Evolutionary conservation across 805 yeast species (phyloP).

Genomic region (Teunomyces tritomae): DNA sequence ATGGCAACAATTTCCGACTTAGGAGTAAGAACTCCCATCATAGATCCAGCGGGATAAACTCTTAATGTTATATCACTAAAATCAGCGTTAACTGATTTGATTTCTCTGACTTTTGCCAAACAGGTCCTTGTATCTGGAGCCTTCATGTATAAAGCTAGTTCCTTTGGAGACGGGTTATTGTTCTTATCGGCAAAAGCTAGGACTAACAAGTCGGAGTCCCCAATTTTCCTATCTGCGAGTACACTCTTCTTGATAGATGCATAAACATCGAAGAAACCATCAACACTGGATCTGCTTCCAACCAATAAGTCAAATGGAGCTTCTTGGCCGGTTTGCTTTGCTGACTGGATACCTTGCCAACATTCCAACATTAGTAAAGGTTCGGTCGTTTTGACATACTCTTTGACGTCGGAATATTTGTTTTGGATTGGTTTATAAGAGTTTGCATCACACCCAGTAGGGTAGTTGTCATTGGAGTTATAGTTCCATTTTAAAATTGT

Average conservation of each 20-base stretch:
- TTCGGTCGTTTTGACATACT: constrained; percentile 66
- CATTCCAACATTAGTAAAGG: constrained; percentile 86
- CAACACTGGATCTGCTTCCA: constrained; percentile 80
- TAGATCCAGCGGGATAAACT: constrained; percentile 52
- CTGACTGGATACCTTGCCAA: constrained; percentile 84
- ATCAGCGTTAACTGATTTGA: constrained; percentile 64
- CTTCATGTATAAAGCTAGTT: constrained; percentile 24
- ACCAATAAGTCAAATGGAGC: constrained; percentile 64
- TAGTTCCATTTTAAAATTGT: constrained; percentile 77
- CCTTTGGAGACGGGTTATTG: constrained; percentile 13
- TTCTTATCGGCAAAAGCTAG: constrained; percentile 38
- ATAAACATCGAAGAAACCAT: constrained; percentile 84
- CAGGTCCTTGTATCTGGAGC: constrained; percentile 48
- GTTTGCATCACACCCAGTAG: constrained; percentile 45
- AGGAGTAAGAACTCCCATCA: constrained; percentile 58
- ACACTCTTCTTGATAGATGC: constrained; percentile 60
- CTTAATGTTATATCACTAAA: constrained; percentile 73
- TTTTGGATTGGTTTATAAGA: constrained; percentile 51
- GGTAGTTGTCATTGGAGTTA: constrained; percentile 52
- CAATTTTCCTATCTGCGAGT: constrained; percentile 50
- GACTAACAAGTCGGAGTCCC: constrained; percentile 77
- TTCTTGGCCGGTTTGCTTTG: constrained; percentile 60
- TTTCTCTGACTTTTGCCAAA: constrained; percentile 75
- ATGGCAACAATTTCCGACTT: constrained; percentile 63
- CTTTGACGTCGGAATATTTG: constrained; percentile 54